A percentile compares a stretch with the other conserved stretches of the same genome.
phyloP scores from a whole-genome alignment of 495 filamentous ascomycete species.

The Trichocladium uniseriatum region DNA sequence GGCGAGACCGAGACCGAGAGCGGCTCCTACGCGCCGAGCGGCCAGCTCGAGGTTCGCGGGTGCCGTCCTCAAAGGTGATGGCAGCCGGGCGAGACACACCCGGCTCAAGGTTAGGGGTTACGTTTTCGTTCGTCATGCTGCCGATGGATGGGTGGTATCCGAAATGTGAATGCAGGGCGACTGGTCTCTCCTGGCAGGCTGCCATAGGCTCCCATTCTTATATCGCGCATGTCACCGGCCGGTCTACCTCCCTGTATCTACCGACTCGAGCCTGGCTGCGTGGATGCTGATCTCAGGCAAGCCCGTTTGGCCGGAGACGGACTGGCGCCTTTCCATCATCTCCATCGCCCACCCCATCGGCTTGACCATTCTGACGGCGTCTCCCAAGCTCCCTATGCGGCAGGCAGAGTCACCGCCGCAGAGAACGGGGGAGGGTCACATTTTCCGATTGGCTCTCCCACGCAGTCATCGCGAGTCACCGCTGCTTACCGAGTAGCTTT shows the following conservation, averaged over 20 bases:
- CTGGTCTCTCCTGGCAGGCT: background rate
- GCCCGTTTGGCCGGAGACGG: background rate
- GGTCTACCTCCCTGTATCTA: too few species aligned
- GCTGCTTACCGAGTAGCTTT: background rate
- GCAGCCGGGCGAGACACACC: background rate
- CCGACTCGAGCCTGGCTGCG: background rate
- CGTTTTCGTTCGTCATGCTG: background rate
- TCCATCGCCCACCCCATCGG: too few species aligned
- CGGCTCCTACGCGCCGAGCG: background rate
- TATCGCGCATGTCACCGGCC: background rate
- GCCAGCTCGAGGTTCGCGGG: background rate
- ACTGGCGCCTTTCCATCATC: too few species aligned
- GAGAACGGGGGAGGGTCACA: too few species aligned
- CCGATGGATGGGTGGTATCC: background rate
- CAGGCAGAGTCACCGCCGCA: too few species aligned
- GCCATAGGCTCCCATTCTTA: background rate
- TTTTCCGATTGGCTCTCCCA: too few species aligned
- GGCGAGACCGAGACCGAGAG: background rate
- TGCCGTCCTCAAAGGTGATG: background rate
- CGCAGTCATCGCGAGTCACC: background rate
- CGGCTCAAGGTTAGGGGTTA: background rate
- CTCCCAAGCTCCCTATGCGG: too few species aligned
- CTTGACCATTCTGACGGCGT: too few species aligned
- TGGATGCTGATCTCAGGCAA: background rate
- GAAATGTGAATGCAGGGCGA: too few species aligned